Evolutionary conservation across 139 green algal species (phyloP), one percentile per base, ranked within the genome.

Genomic region (Chlorella sp.): DNA sequence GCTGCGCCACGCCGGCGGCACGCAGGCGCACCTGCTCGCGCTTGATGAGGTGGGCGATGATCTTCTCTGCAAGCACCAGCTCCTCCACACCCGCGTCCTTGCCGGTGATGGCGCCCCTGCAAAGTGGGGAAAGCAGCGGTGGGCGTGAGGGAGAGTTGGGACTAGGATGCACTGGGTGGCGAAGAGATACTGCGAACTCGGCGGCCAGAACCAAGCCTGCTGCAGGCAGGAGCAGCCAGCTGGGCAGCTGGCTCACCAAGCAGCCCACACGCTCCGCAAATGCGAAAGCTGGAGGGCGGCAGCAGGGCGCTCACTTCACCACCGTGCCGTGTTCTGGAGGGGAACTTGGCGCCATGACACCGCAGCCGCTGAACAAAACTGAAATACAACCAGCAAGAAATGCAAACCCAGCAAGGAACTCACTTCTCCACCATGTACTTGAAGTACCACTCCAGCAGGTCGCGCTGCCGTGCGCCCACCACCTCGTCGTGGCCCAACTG

Each of bases 391-490:
- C 25, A 34, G 63, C n/a, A 2, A 16, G 25, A 4, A 3, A 69
- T 7, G 28, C 3, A 13, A 38, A 11, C 62, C 18, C 34, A 20
- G 21, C 30, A 69, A 32, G 25, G 62, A 18, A 32, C 87, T 36
- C 87, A 86, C 69, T 73, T 72, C 41, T 93, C 36, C 25, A 91
- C 83, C 82, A 97, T 76, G 28, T 91, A 87, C n/a, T 94, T 84
- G 69, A 98, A 90, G 87, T 98, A 98, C 94, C 95, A 98, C 67
- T 89, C 63, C 57, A 98, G 84, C 41, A 99, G 91, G 17, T 97
- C 92, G 15, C 87, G 74, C 93, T 98, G 96, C 72, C 65, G 82
- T 73, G 94, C 80, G 72, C 92, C 93, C 28, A 86, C 51, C 3
- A 88, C 71, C 67, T 85, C 63, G 57, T 87, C 83, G 39, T 41